Evolutionary conservation across 192 early-diverging fungal species (phyloP).

Genomic region (Backusella morwellensis): DNA sequence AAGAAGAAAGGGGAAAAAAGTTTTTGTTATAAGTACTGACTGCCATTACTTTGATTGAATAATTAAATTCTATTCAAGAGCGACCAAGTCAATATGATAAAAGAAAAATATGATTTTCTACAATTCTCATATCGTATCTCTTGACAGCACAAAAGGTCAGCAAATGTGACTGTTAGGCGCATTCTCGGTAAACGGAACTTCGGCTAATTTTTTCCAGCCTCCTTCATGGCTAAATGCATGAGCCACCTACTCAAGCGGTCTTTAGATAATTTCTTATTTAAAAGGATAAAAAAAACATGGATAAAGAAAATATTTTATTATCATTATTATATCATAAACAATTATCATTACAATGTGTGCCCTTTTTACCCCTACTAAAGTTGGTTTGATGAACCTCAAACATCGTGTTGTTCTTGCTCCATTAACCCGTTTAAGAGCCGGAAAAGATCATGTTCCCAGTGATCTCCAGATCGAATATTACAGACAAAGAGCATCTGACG

Average conservation of each 20-base stretch:
- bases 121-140: not conserved
- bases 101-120: too few relatives aligned
- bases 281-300: not conserved
- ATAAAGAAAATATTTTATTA: not conserved
- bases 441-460: constrained; percentile 11
- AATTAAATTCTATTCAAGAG: not conserved
- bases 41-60: not conserved
- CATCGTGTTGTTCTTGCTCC: constrained; percentile 27
- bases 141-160: not conserved
- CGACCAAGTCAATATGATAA: too few relatives aligned
- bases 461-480: constrained; percentile 16
- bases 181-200: not conserved
- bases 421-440: constrained; percentile 17
- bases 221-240: too few relatives aligned
- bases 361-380: constrained; percentile 18
- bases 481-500: constrained; percentile 15
- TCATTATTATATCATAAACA: not conserved
- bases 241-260: not conserved
- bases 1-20: not conserved
- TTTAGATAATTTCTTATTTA: not conserved
- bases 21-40: not conserved
- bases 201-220: not conserved
- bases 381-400: constrained; percentile 6
- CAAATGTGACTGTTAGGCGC: not conserved
- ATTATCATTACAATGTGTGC: not conserved